Conservation (phyloP, 768 basidiomycete species). For the Botryobasidium botryosum region DNA sequence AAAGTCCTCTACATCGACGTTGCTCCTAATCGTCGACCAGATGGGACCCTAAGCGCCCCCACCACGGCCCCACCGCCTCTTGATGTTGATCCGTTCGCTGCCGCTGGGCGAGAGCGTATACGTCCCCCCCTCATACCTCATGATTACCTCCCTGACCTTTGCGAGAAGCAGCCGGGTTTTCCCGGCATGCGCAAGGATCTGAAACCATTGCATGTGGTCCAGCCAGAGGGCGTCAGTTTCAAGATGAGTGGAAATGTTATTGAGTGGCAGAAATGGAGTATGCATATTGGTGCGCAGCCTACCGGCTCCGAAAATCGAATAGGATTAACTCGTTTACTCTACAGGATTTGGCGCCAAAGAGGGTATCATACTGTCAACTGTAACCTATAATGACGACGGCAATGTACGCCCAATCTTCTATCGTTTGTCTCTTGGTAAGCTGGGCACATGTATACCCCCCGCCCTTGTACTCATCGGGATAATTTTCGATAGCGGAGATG, state of each 20-base stretch:
- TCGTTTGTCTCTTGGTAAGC: conserved; percentile 58
- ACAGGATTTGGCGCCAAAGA: conserved; percentile 69
- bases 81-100: conserved; percentile 31
- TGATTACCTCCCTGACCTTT: conserved; percentile 79
- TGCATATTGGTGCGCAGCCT: conserved; percentile 65
- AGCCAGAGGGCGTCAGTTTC: conserved; percentile 88
- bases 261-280: conserved; percentile 95
- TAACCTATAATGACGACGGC: conserved; percentile 78
- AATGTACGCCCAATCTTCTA: conserved; percentile 79
- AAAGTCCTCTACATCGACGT: conserved; percentile 82
- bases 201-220: conserved; percentile 69
- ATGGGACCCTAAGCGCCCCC: conserved; percentile 13
- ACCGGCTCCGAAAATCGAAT: no score
- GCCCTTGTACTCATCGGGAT: no score
- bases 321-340: no score
- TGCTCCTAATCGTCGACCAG: conserved; percentile 35
- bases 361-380: conserved; percentile 69
- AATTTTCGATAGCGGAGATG: no score
- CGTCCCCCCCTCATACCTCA: conserved; percentile 48
- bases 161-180: conserved; percentile 27
- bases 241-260: conserved; percentile 59
- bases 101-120: conserved; percentile 46
- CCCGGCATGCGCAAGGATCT: conserved; percentile 46
- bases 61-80: conserved; percentile 30
- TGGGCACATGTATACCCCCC: no score